Conservation (phyloP, 2,329 filamentous ascomycete genomes). For the Macrophomina tecta region DNA sequence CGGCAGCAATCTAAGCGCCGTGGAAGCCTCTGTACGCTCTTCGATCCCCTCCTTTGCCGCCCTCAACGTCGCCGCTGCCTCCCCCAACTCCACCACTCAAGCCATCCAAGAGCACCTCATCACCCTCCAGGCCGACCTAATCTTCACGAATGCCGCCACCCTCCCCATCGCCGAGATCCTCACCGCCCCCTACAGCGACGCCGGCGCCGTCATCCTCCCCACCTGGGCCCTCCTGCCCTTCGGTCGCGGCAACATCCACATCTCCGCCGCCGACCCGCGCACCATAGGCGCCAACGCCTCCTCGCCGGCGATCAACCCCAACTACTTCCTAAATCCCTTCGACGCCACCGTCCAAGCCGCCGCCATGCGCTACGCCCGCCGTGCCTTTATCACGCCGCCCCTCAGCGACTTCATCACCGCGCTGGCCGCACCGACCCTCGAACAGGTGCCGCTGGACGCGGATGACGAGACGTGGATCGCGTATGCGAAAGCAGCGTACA, state of each 20-base stretch:
- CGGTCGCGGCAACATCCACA: conserved; percentile 43
- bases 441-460: conserved; percentile 34
- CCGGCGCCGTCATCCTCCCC: conserved; percentile 42
- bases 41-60: conserved; percentile 40
- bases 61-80: conserved; percentile 32
- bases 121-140: conserved; percentile 54
- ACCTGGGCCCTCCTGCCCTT: conserved; percentile 47
- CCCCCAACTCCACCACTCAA: conserved; percentile 33
- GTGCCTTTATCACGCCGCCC: conserved; percentile 38
- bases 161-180: conserved; percentile 53
- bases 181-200: conserved; percentile 39
- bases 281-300: conserved; percentile 30
- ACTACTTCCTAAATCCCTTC: conserved; percentile 50
- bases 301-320: conserved; percentile 48
- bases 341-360: conserved; percentile 45
- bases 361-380: conserved; percentile 40
- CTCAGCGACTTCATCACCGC: conserved; percentile 33
- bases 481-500: conserved; percentile 35
- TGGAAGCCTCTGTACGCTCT: conserved; percentile 36
- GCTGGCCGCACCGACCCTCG: conserved; percentile 31
- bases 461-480: conserved; percentile 33
- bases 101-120: conserved; percentile 50
- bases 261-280: conserved; percentile 39
- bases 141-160: conserved; percentile 53
- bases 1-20: conserved; percentile 33